These are phyloP conservation scores for Piedraia hortae DNA, from an alignment of 2,329 filamentous ascomycete genomes.

Conservation along the genomic window DNA sequence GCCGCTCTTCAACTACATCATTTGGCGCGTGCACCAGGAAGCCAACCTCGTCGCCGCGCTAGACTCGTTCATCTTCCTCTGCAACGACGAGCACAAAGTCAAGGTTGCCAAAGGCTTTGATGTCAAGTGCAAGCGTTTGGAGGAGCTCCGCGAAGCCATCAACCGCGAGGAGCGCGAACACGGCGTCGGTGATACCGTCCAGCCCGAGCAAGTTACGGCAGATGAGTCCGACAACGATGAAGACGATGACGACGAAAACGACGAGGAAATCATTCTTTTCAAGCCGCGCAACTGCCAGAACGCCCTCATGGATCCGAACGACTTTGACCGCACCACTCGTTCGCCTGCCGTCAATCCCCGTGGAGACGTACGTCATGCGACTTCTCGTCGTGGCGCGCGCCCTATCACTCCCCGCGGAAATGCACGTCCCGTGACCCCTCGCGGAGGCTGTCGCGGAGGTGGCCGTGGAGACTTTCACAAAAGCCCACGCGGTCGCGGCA, in stretches of 20 bases:
- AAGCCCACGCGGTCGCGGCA: conserved; percentile 6
- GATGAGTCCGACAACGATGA: conserved; percentile 2
- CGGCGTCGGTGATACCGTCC: conserved; percentile 12
- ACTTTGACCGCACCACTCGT: conserved; percentile 17
- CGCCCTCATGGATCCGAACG: conserved; percentile 20
- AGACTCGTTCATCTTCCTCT: conserved; percentile 24
- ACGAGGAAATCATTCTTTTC: conserved; percentile 9
- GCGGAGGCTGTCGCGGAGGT: conserved; percentile 3
- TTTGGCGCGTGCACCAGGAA: conserved; percentile 25
- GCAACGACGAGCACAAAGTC: conserved; percentile 21
- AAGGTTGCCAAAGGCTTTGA: conserved; percentile 22
- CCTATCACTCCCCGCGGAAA: conserved; percentile 1
- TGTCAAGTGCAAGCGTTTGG: conserved; percentile 21
- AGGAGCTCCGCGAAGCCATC: conserved; percentile 22
- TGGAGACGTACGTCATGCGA: too few relatives aligned
- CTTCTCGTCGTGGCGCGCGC: conserved; percentile 2
- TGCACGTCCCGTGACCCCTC: conserved; percentile 3
- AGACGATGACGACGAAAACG: conserved; percentile 8
- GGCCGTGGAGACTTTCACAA: conserved; percentile 4
- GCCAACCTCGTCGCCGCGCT: conserved; percentile 19
- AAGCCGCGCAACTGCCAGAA: conserved; percentile 8
- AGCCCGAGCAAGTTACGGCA: conserved; percentile 5
- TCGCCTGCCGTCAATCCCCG: conserved; percentile 1
- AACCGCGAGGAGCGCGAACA: conserved; percentile 22
- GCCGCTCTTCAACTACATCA: conserved; percentile 23